Base-by-base conservation (phyloP, 495 filamentous ascomycete species). In the Cudoniella acicularis region DNA sequence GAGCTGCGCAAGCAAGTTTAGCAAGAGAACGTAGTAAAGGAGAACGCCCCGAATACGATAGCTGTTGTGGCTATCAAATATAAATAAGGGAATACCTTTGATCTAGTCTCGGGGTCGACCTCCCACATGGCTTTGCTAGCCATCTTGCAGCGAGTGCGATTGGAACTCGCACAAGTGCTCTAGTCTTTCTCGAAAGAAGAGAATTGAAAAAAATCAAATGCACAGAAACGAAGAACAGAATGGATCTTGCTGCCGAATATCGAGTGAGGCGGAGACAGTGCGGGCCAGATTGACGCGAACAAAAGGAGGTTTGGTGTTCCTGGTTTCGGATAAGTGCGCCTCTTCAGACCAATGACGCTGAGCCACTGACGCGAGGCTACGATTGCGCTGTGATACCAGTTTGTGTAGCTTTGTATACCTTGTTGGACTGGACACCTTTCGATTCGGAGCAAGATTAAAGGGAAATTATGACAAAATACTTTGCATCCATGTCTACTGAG, bases 51-150 rank as follows among this genome's bases (percentile, higher is more conserved):
- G 25, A 17, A 27, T 23, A 21, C 48, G 30, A 69, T n/a, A n/a
- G n/a, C n/a, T n/a, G n/a, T n/a, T n/a, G n/a, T n/a, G n/a, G n/a
- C n/a, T n/a, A n/a, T n/a, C n/a, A n/a, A n/a, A n/a, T n/a, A n/a
- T n/a, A n/a, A n/a, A n/a, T n/a, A n/a, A n/a, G n/a, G n/a, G n/a
- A n/a, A 52, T 77, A 96, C 92, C 85, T 96, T 96, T 64, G 84
- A 87, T 75, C 89, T 85, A 30, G 92, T 96, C 77, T 96, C 92
- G 18, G 93, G 92, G 75, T 98, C 93, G 61, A 98, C 92, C 73
- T 98, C 93, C 93, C 93, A 98, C 89, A 95, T 92, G 68, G 74
- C 79, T 43, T 56, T 58, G 43, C 36, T 63, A 16, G 58, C 56
- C 57, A 57, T 60, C 3, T 23, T 63, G 52, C 41, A 25, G n/a